Conservation (phyloP, 1,284 basidiomycete species). For the Cutaneotrichosporon sp. region DNA sequence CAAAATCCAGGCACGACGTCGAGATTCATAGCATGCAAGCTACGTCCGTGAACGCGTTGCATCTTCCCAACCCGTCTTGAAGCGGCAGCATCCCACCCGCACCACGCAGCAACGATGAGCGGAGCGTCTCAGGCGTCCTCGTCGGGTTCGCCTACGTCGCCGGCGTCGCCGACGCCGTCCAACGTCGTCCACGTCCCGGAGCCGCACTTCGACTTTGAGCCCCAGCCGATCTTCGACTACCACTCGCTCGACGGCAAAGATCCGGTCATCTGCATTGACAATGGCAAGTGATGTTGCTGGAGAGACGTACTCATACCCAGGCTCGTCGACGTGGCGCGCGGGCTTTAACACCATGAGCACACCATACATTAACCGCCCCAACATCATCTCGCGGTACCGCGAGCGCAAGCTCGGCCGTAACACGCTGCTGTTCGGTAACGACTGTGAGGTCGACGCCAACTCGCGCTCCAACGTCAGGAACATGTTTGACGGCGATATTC, state of each 20-base stretch:
- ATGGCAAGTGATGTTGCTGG: conserved; percentile 55
- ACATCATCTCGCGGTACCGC: conserved; percentile 76
- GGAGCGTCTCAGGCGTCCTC: background rate
- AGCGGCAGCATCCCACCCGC: background rate
- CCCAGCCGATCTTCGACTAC: conserved; percentile 33
- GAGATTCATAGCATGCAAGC: no score
- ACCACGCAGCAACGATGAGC: conserved; percentile 1
- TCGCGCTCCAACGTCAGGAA: conserved; percentile 69
- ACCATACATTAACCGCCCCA: conserved; percentile 58
- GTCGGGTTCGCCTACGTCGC: conserved; percentile 23
- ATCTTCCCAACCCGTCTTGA: background rate
- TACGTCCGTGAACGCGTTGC: background rate
- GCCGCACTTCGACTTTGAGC: conserved; percentile 16
- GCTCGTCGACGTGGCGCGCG: conserved; percentile 77
- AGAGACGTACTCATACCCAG: conserved; percentile 25
- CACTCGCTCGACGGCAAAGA: conserved; percentile 28
- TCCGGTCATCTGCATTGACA: conserved; percentile 73
- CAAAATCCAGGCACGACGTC: no score
- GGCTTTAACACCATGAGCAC: conserved; percentile 62
- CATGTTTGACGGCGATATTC: conserved; percentile 84
- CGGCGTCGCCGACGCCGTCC: conserved; percentile 13
- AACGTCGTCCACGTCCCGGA: conserved; percentile 36
- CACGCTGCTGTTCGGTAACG: conserved; percentile 75
- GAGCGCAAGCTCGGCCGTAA: conserved; percentile 77
- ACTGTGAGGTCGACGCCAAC: conserved; percentile 73